These are phyloP conservation scores for Fusarium oligoseptatum DNA, from an alignment of 2,329 filamentous ascomycete genomes.

Conservation along the genomic window DNA sequence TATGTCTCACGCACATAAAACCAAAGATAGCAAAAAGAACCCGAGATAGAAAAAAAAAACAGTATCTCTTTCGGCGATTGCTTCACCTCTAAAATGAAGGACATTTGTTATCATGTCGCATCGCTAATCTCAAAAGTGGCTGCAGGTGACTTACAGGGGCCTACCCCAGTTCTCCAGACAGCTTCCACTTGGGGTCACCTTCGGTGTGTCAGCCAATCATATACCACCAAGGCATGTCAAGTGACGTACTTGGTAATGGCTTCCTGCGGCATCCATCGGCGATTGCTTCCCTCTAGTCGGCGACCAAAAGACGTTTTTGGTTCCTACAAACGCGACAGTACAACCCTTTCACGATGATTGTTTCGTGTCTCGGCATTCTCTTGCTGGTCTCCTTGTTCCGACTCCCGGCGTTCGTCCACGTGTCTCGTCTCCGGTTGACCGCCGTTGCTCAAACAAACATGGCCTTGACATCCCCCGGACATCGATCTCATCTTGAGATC, in stretches of 20 bases:
- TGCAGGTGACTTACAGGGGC: slow-evolving; percentile 26
- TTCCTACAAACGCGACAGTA: slow-evolving; percentile 5
- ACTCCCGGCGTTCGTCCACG: slow-evolving; percentile 22
- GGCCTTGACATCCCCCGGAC: slow-evolving; percentile 16
- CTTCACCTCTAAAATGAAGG: background rate
- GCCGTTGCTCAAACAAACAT: slow-evolving; percentile 27
- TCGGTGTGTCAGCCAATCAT: slow-evolving; percentile 22
- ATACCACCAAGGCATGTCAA: background rate
- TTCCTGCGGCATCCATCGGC: slow-evolving; percentile 40
- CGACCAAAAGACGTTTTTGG: slow-evolving; percentile 16
- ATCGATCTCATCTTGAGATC: slow-evolving; percentile 8
- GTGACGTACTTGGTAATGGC: slow-evolving; percentile 28
- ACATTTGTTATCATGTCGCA: background rate
- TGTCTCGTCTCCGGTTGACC: slow-evolving; percentile 27
- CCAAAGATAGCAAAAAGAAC: background rate
- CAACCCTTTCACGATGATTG: slow-evolving; percentile 30
- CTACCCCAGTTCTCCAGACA: slow-evolving; percentile 2
- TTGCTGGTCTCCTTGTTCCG: slow-evolving; percentile 8
- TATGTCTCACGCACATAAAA: background rate
- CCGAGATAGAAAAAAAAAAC: background rate
- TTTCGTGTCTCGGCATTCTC: slow-evolving; percentile 34
- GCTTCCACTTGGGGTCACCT: slow-evolving; percentile 27
- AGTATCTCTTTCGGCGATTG: background rate
- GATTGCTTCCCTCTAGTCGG: slow-evolving; percentile 23
- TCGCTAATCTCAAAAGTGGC: background rate